A percentile compares a stretch with the other conserved stretches of the same genome.
These are phyloP conservation scores for Fusarium pilosicola DNA, from an alignment of 2,329 filamentous ascomycete genomes.

Conservation along the genomic window DNA sequence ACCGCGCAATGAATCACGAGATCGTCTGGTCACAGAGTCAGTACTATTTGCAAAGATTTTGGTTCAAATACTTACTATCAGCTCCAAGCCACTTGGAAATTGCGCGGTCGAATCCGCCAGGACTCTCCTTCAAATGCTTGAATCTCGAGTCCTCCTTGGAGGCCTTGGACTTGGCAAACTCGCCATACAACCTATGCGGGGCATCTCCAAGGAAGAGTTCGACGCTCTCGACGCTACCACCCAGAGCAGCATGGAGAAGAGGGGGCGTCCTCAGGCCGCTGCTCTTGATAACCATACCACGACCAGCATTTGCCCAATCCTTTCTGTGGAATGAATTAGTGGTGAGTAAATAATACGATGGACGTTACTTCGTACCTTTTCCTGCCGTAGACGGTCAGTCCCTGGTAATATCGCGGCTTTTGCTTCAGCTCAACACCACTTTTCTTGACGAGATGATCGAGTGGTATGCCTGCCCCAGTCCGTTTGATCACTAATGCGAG, in stretches of 20 bases:
- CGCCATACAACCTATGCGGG: constrained; percentile 72
- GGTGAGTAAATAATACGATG: neutral
- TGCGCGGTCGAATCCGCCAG: constrained; percentile 71
- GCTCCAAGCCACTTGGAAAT: constrained; percentile 70
- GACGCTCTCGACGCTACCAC: constrained; percentile 71
- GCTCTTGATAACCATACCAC: constrained; percentile 53
- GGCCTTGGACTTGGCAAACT: constrained; percentile 70
- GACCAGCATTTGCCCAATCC: constrained; percentile 78
- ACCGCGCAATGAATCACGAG: constrained; percentile 75
- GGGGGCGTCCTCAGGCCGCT: constrained; percentile 63
- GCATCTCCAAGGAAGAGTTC: constrained; percentile 82
- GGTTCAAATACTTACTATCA: constrained; percentile 60
- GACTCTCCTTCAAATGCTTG: constrained; percentile 66
- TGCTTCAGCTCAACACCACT: constrained; percentile 70
- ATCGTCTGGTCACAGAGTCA: constrained; percentile 58
- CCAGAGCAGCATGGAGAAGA: constrained; percentile 66
- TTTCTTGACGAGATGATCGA: constrained; percentile 72
- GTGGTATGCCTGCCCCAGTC: constrained; percentile 74
- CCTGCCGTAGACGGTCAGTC: constrained; percentile 78
- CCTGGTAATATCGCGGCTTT: constrained; percentile 79
- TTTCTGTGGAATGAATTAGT: constrained; percentile 48
- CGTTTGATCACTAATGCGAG: constrained; percentile 72
- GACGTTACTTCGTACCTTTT: constrained; percentile 60
- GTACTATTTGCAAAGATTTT: neutral
- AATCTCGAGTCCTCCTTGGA: constrained; percentile 71